Base-by-base conservation (phyloP, 1,284 basidiomycete genomes). In the Somion occarium region DNA sequence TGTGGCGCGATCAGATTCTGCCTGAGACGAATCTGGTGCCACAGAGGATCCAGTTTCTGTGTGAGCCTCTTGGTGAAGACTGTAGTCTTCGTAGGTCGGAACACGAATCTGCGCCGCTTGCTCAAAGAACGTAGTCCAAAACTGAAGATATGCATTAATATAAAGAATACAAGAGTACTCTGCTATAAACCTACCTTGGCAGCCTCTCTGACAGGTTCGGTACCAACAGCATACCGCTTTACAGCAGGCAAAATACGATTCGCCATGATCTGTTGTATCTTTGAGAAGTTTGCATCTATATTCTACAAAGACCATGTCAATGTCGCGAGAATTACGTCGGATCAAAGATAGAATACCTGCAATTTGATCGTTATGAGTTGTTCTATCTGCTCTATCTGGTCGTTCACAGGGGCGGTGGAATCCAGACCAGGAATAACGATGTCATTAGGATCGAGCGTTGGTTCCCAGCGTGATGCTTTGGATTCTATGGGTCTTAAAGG, bases 71-170 rank as follows among this genome's bases (percentile, higher is more conserved):
- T 71, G 66, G 15, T 74, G 69, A 27, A 81, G 80, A 20, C 74
- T 78, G 59, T 82, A 75, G 50, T 91, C 83, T 27, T 85, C 84
- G 50, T 78, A 77, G 7, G 82, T 80, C 19, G 86, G 84, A 47
- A 93, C 86, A 39, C 84, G 83, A 38, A 94, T 87, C 60, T 93
- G 85, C 1, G 93, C 93, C 3, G 93, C 91, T 58, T 88, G 82
- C 63, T 95, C 92, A 65, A 92, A 98, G 74, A 98, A 98, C 1
- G 88, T 86, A n/a, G 87, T 85, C 94, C 94, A 98, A 67, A 97
- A 97, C 88, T 93, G 57, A 3, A 15, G 20, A 34, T 12, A 22
- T 9, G 9, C 9, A 19, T 5, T 26, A 30, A 46, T 22, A 45
- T n/a, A n/a, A n/a, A n/a, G n/a, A 1, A 37, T 23, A 22, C 24